Conservation (phyloP, 2,329 filamentous ascomycete species). For the Calonectria hawksworthii region DNA sequence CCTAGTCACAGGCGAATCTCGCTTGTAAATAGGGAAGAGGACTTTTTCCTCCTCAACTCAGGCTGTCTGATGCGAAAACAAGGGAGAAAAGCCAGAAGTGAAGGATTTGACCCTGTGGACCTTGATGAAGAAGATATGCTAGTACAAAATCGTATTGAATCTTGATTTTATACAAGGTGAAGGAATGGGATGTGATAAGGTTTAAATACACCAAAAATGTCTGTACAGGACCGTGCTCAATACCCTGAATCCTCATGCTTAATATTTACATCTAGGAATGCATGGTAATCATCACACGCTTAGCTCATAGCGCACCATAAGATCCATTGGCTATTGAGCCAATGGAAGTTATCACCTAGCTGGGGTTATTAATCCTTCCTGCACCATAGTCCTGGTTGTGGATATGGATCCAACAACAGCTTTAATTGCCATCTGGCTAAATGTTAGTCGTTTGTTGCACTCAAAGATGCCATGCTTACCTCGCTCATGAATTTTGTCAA, state of each 20-base stretch:
- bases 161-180: background rate
- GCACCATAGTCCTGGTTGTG: background rate
- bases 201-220: background rate
- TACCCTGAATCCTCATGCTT: background rate
- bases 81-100: no score
- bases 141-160: background rate
- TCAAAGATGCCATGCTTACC: background rate
- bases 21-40: no score
- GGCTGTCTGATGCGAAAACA: no score
- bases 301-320: no score
- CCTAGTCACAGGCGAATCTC: no score
- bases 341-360: background rate
- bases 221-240: background rate
- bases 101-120: no score
- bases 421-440: background rate
- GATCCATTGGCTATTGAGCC: no score
- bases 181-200: background rate
- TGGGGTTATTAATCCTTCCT: background rate
- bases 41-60: no score
- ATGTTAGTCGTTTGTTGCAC: background rate
- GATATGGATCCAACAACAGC: background rate
- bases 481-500: slow-evolving; percentile 1
- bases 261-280: background rate
- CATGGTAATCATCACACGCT: background rate
- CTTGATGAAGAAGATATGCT: no score